Conservation (phyloP, 257 asterid genomes). For the Prunella vulgaris region DNA sequence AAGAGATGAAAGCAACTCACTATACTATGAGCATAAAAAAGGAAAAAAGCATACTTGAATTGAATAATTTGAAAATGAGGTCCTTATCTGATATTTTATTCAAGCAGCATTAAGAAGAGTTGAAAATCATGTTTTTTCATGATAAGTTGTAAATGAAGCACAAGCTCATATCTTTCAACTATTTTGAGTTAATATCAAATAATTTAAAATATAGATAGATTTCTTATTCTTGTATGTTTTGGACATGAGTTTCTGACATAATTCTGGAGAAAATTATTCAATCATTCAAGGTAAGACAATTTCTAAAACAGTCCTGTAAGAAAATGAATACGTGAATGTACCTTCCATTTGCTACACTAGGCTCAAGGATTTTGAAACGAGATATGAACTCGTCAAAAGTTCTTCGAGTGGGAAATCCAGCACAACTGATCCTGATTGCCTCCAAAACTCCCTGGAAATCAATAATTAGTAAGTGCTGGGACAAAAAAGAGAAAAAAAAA, state of each 20-base stretch:
- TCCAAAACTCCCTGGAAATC: conserved; percentile 82
- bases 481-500: too few species aligned
- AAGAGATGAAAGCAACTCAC: neutral
- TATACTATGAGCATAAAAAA: neutral
- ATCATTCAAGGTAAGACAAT: neutral
- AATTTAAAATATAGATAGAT: neutral
- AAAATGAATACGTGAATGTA: conserved; percentile 19
- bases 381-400: conserved; percentile 58
- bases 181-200: neutral
- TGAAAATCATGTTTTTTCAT: neutral
- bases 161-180: neutral
- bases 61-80: neutral
- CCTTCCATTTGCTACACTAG: conserved; percentile 55
- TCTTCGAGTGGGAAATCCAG: conserved; percentile 91
- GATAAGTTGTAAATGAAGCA: neutral
- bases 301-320: neutral
- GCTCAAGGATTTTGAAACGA: conserved; percentile 73
- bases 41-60: too few species aligned
- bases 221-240: neutral
- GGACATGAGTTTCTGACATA: neutral
- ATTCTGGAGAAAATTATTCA: neutral
- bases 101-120: neutral
- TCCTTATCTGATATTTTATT: neutral
- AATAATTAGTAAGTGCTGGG: conserved; percentile 6
- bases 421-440: conserved; percentile 95